A percentile compares a stretch with the other conserved stretches of the same genome.
phyloP scores from a whole-genome alignment of 1,284 basidiomycete genomes.

The Mrakiaceae sp. region DNA sequence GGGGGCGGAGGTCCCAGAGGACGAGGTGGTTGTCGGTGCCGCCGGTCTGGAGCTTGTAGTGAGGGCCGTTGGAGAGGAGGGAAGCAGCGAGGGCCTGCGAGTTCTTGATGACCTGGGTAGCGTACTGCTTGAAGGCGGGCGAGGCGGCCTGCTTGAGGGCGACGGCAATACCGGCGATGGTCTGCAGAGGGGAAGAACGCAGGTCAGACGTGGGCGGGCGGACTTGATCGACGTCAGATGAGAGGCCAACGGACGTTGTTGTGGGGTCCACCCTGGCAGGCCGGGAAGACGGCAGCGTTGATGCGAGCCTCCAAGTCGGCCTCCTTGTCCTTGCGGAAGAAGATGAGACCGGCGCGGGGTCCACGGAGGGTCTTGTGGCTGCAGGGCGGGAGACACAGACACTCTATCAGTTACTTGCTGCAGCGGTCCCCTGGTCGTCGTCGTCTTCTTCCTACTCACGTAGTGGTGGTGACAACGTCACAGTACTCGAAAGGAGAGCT shows the following conservation, averaged over 20 bases:
- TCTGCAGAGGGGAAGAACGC: conserved; percentile 38
- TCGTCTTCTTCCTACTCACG: conserved; percentile 40
- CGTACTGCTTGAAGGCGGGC: conserved; percentile 86
- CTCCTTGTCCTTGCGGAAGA: conserved; percentile 92
- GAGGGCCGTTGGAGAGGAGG: conserved; percentile 53
- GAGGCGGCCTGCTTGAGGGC: conserved; percentile 87
- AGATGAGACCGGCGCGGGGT: conserved; percentile 94
- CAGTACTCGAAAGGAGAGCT: conserved; percentile 92
- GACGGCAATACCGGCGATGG: conserved; percentile 91
- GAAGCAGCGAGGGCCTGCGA: conserved; percentile 60
- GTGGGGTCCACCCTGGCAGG: conserved; percentile 99
- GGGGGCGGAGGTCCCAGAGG: conserved; percentile 92
- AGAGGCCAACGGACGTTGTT: conserved; percentile 63
- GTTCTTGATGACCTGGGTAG: conserved; percentile 87
- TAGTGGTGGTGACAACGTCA: conserved; percentile 94
- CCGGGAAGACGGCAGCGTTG: conserved; percentile 98
- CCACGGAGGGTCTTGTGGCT: conserved; percentile 99
- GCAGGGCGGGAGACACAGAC: conserved; percentile 19
- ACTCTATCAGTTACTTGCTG: conserved; percentile 1
- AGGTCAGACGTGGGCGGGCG: background rate
- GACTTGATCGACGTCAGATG: background rate
- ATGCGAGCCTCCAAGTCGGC: conserved; percentile 82
- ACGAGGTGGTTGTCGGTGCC: conserved; percentile 98
- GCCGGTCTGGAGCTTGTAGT: conserved; percentile 89
- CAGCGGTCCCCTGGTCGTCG: no score